phyloP scores from a whole-genome alignment of 352 stramenopile genomes.

The Phytophthora uliginosa region DNA sequence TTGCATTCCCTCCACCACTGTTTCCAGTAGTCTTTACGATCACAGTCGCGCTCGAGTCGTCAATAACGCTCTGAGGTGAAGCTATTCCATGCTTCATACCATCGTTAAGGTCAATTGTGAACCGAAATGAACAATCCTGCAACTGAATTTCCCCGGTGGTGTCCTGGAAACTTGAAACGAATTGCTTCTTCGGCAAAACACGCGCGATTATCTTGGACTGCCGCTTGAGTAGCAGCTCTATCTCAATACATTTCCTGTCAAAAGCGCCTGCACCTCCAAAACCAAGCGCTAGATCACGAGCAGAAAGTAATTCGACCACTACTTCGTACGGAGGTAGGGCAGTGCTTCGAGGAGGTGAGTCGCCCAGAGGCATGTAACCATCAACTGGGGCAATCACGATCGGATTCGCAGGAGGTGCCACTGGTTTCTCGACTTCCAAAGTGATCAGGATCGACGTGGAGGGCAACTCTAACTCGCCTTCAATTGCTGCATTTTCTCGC shows the following conservation, averaged over 20 bases:
- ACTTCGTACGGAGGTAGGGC: slow-evolving; percentile 36
- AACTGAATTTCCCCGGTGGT: slow-evolving; percentile 14
- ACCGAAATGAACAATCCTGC: slow-evolving; percentile 24
- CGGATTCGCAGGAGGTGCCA: not conserved
- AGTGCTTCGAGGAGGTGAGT: not conserved
- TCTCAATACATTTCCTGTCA: slow-evolving; percentile 21
- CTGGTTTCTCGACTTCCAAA: slow-evolving; percentile 3
- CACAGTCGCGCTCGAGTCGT: slow-evolving; percentile 35
- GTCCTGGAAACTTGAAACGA: slow-evolving; percentile 24
- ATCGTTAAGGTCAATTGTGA: slow-evolving; percentile 22
- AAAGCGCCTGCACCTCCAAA: not conserved
- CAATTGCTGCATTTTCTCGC: not conserved
- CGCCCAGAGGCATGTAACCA: not conserved
- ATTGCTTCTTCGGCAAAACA: slow-evolving; percentile 14
- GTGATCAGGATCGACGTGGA: slow-evolving; percentile 38
- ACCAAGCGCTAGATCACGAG: slow-evolving; percentile 22
- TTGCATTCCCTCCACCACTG: not conserved
- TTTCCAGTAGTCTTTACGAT: slow-evolving; percentile 13
- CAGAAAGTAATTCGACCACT: slow-evolving; percentile 30
- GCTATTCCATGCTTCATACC: slow-evolving; percentile 9
- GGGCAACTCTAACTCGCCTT: slow-evolving; percentile 29
- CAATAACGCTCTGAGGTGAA: slow-evolving; percentile 34
- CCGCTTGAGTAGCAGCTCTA: slow-evolving; percentile 26
- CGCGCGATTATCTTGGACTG: slow-evolving; percentile 20
- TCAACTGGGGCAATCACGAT: not conserved